Evolutionary conservation across 2,329 filamentous ascomycete species (phyloP).

Genomic region (Cladosporium sp.): DNA sequence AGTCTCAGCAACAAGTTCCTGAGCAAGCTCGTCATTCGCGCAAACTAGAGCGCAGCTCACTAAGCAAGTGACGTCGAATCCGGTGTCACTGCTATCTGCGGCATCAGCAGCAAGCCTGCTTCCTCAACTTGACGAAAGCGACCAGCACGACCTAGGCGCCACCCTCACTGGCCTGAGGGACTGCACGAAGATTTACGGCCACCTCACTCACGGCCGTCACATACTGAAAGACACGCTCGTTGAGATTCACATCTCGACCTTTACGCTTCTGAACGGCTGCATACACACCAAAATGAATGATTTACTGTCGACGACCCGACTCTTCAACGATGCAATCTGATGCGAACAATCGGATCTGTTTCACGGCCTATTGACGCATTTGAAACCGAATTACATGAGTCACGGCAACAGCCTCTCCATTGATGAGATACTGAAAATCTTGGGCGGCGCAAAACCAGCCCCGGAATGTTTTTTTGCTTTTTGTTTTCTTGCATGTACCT

Average conservation of each 20-base stretch:
- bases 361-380: not conserved
- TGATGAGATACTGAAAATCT: not conserved
- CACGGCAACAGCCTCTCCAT: not conserved
- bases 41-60: conserved; percentile 59
- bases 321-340: conserved; percentile 3
- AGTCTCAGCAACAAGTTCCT: conserved; percentile 96
- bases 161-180: conserved; percentile 14
- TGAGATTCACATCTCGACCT: not conserved
- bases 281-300: conserved; percentile 4
- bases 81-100: not conserved
- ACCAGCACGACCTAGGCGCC: conserved; percentile 11
- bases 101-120: conserved; percentile 12
- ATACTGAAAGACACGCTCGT: conserved; percentile 6
- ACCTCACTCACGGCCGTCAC: not conserved
- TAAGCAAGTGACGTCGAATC: not conserved
- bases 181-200: conserved; percentile 10
- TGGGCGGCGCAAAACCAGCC: not conserved
- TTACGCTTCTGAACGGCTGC: conserved; percentile 11
- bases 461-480: not conserved
- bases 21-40: conserved; percentile 92
- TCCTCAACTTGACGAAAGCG: not conserved
- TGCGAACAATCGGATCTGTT: not conserved
- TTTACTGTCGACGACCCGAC: not conserved
- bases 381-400: not conserved
- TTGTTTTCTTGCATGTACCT: conserved; percentile 15